phyloP scores from a whole-genome alignment of 768 basidiomycete genomes.

The Trametes villosa region DNA sequence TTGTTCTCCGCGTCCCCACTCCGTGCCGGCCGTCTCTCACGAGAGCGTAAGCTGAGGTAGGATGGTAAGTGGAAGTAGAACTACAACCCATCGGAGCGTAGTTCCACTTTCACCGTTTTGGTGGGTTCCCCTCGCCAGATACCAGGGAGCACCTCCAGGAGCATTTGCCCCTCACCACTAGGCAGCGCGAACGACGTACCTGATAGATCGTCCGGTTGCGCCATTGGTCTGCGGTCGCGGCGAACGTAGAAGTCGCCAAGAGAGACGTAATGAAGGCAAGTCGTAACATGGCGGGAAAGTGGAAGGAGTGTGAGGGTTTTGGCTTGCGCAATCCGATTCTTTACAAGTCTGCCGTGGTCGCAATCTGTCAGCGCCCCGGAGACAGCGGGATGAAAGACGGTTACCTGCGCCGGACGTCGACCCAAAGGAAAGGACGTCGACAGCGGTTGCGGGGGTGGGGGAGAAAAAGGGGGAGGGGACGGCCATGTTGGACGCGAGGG shows the following conservation, averaged over 20 bases:
- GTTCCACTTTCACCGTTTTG: too few relatives aligned
- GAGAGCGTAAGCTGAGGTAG: too few relatives aligned
- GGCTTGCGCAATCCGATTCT: not conserved
- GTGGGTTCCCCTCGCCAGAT: too few relatives aligned
- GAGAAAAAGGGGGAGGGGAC: not conserved
- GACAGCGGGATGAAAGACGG: not conserved
- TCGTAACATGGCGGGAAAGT: not conserved
- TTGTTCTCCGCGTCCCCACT: too few relatives aligned
- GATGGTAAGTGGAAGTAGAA: too few relatives aligned
- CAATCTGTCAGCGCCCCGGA: not conserved
- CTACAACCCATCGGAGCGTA: too few relatives aligned
- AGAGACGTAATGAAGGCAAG: conserved; percentile 16
- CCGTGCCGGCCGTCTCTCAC: too few relatives aligned
- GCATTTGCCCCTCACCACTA: too few relatives aligned
- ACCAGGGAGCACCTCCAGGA: too few relatives aligned
- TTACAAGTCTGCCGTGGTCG: not conserved
- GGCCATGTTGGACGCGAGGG: conserved; percentile 4
- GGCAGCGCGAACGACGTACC: conserved; percentile 39
- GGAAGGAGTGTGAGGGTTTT: not conserved
- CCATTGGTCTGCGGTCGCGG: conserved; percentile 53
- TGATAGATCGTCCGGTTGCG: conserved; percentile 60
- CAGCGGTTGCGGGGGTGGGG: not conserved
- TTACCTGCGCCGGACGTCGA: not conserved
- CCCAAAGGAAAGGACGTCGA: not conserved
- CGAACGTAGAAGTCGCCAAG: conserved; percentile 31